These are phyloP conservation scores for Emmonsia crescens DNA, from an alignment of 2,329 filamentous ascomycete species.

Conservation along the genomic window DNA sequence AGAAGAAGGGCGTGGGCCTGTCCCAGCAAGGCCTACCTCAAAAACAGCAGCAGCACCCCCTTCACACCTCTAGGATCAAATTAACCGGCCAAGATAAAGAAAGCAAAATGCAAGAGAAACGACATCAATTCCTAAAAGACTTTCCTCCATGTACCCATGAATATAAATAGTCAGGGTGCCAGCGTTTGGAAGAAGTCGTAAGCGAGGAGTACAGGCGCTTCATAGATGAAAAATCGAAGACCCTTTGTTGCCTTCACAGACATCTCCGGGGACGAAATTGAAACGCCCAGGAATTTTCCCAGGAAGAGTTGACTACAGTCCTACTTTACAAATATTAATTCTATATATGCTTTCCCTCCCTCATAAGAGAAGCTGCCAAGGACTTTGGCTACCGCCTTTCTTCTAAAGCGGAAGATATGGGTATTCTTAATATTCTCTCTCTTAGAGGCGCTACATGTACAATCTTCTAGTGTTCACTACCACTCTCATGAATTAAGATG, in stretches of 20 bases:
- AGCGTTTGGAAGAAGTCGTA: neutral
- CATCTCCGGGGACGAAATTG: neutral
- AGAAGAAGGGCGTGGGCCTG: no score
- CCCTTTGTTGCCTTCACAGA: neutral
- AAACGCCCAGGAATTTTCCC: neutral
- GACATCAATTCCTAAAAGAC: neutral
- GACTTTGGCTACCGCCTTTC: neutral
- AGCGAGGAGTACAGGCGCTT: neutral
- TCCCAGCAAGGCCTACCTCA: neutral
- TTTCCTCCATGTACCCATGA: neutral
- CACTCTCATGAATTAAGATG: no score
- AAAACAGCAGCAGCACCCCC: neutral
- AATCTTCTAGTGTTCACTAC: no score
- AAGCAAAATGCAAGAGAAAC: constrained; percentile 1
- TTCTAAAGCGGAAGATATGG: neutral
- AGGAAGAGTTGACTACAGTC: neutral
- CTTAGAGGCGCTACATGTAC: neutral
- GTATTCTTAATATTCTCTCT: neutral
- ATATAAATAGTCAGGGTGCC: constrained; percentile 3
- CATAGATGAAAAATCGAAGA: neutral
- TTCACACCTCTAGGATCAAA: neutral
- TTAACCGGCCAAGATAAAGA: neutral
- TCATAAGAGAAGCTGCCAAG: neutral
- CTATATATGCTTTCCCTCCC: neutral
- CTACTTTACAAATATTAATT: neutral